These are phyloP conservation scores for Umbelopsis ramanniana DNA, from an alignment of 192 early-diverging fungal species.

Conservation along the genomic window DNA sequence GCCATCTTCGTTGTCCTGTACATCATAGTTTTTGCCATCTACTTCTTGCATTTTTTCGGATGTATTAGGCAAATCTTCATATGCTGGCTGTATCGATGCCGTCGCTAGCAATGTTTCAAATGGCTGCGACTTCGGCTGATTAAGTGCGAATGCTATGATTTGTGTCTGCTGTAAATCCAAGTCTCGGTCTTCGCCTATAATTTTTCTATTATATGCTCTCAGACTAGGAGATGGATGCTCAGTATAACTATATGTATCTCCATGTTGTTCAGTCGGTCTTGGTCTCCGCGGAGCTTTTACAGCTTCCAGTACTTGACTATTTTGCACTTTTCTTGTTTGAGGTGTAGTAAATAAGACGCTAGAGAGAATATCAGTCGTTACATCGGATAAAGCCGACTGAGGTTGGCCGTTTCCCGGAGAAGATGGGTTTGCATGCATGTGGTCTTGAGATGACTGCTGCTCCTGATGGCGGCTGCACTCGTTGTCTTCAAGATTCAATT, in stretches of 20 bases:
- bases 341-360: neutral
- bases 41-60: too few relatives aligned
- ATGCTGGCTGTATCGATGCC: neutral
- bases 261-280: neutral
- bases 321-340: neutral
- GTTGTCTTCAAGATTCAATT: neutral
- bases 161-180: neutral
- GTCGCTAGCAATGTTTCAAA: neutral
- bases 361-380: neutral
- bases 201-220: neutral
- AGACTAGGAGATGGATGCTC: slow-evolving; percentile 9
- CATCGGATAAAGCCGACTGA: neutral
- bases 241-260: neutral
- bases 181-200: neutral
- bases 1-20: neutral
- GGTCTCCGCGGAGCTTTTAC: neutral
- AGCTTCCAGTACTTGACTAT: neutral
- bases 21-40: too few relatives aligned
- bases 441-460: neutral
- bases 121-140: neutral
- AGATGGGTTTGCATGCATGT: neutral
- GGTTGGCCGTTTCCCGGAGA: neutral
- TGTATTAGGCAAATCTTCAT: neutral
- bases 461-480: neutral
- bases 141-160: neutral